These are phyloP conservation scores for Flaveria linearis DNA, from an alignment of 129 eudicot species.

Conservation along the genomic window DNA sequence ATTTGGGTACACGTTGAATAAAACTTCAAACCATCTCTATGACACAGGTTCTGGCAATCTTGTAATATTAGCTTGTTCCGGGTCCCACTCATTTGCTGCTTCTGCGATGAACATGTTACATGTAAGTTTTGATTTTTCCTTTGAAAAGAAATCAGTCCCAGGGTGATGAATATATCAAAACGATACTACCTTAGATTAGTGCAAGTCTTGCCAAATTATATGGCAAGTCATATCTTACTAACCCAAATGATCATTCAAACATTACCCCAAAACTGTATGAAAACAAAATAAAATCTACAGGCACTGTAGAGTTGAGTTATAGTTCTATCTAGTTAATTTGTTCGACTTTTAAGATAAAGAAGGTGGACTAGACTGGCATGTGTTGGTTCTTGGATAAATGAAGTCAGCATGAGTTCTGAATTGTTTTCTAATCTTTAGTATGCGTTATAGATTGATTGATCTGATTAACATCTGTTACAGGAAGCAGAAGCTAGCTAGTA, in stretches of 20 bases:
- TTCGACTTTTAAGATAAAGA: too few relatives aligned
- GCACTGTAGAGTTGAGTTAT: too few relatives aligned
- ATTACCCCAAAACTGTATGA: too few relatives aligned
- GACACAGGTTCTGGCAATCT: conserved; percentile 92
- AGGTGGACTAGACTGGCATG: too few relatives aligned
- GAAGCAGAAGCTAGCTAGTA: conserved; percentile 60
- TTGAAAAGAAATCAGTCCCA: conserved; percentile 33
- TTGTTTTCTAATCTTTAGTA: not conserved
- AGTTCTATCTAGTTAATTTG: too few relatives aligned
- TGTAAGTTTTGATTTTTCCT: conserved; percentile 5
- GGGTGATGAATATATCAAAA: conserved; percentile 64
- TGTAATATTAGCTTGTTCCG: conserved; percentile 82
- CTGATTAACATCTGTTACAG: conserved; percentile 30
- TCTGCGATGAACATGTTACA: conserved; percentile 93
- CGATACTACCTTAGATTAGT: conserved; percentile 72
- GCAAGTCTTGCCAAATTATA: conserved; percentile 53
- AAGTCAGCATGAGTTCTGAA: conserved; percentile 7
- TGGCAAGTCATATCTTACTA: too few relatives aligned
- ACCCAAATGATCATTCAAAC: too few relatives aligned
- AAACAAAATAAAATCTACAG: too few relatives aligned
- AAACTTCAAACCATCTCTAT: conserved; percentile 10
- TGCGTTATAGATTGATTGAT: too few relatives aligned
- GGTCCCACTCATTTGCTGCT: conserved; percentile 86
- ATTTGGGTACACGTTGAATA: not conserved
- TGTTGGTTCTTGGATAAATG: too few relatives aligned